These are phyloP conservation scores for Acarospora socialis DNA, from an alignment of 2,329 filamentous ascomycete genomes.

Conservation along the genomic window DNA sequence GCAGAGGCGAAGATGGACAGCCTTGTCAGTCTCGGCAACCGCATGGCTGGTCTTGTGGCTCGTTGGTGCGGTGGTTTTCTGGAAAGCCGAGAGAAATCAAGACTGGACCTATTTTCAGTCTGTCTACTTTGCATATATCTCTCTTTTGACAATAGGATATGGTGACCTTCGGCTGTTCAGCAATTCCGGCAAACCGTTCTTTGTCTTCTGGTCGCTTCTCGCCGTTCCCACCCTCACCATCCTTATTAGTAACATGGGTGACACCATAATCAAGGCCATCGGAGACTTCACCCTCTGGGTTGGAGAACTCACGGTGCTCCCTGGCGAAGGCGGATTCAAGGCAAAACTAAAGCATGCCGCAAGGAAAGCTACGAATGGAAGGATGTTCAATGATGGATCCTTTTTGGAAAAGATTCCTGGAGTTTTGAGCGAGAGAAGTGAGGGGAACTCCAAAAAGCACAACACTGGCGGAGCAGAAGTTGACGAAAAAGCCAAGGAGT, in stretches of 20 bases:
- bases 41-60: slow-evolving; percentile 30
- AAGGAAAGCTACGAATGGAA: slow-evolving; percentile 1
- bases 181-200: slow-evolving; percentile 40
- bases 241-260: slow-evolving; percentile 39
- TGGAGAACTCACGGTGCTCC: background rate
- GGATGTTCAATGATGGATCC: background rate
- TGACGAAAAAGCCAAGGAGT: slow-evolving; percentile 1
- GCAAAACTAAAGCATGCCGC: slow-evolving; percentile 8
- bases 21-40: slow-evolving; percentile 25
- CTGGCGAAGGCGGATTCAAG: slow-evolving; percentile 1
- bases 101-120: slow-evolving; percentile 39
- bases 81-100: slow-evolving; percentile 29
- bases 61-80: slow-evolving; percentile 37
- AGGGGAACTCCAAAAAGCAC: background rate
- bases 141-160: slow-evolving; percentile 41
- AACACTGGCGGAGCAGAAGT: background rate
- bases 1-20: slow-evolving; percentile 25
- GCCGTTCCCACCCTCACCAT: slow-evolving; percentile 41
- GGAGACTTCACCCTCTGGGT: background rate
- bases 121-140: slow-evolving; percentile 40
- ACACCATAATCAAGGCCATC: background rate
- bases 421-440: slow-evolving; percentile 1
- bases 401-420: background rate
- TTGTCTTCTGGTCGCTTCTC: slow-evolving; percentile 42
- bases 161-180: slow-evolving; percentile 34